These are phyloP conservation scores for Mycena capillaripes DNA, from an alignment of 768 basidiomycete genomes.

Conservation along the genomic window DNA sequence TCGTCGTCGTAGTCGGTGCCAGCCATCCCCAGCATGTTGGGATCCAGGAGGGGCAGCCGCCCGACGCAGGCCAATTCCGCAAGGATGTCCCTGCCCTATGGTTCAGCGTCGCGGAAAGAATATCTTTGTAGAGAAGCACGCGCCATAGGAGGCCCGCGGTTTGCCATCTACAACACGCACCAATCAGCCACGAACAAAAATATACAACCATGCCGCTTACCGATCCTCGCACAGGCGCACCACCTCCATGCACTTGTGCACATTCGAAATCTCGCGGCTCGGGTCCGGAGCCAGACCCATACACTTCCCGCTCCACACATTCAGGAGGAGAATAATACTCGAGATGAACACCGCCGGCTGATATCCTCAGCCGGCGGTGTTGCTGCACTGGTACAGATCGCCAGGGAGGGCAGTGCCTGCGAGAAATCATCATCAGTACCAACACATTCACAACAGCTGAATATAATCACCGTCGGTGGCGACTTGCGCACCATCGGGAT, in stretches of 20 bases:
- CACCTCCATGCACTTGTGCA: constrained; percentile 69
- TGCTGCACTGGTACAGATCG: constrained; percentile 88
- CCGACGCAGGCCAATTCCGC: constrained; percentile 39
- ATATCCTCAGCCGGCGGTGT: constrained; percentile 47
- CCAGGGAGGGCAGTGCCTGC: constrained; percentile 70
- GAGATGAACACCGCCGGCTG: constrained; percentile 53
- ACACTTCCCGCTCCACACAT: constrained; percentile 73
- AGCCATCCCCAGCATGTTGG: not conserved
- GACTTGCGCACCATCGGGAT: constrained; percentile 74
- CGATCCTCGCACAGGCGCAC: constrained; percentile 57
- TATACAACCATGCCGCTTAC: constrained; percentile 41
- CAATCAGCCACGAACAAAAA: not conserved
- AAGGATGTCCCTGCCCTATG: constrained; percentile 34
- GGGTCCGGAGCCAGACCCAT: constrained; percentile 61
- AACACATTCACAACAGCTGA: not conserved
- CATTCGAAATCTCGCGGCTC: constrained; percentile 67
- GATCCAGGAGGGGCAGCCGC: constrained; percentile 5
- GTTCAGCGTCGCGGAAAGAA: not conserved
- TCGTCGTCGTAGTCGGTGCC: not conserved
- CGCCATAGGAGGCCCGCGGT: constrained; percentile 51
- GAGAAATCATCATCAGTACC: not conserved
- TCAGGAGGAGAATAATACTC: constrained; percentile 72
- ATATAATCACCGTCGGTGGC: constrained; percentile 35
- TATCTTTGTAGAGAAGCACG: not conserved
- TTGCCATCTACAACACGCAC: constrained; percentile 49